A percentile compares a stretch with the other conserved stretches of the same genome.
Evolutionary conservation across 1,284 basidiomycete species (phyloP).

Genomic region (Stereum hirsutum): DNA sequence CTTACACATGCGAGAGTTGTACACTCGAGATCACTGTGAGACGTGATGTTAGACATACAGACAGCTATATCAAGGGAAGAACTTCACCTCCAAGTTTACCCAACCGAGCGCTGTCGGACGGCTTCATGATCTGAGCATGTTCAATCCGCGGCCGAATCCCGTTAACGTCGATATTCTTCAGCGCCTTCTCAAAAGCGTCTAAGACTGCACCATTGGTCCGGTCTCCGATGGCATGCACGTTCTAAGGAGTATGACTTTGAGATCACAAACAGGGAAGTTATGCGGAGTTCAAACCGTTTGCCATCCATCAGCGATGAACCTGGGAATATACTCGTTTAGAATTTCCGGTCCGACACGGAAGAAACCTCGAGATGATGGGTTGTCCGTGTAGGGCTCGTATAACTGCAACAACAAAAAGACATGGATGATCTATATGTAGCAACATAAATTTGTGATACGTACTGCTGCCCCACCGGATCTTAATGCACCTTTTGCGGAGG

Average conservation of each 20-base stretch:
- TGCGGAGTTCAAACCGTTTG: constrained; percentile 78
- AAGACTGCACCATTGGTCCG: constrained; percentile 80
- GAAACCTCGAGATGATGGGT: constrained; percentile 67
- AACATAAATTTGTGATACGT: constrained; percentile 17
- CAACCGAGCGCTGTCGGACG: constrained; percentile 64
- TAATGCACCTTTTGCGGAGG: constrained; percentile 76
- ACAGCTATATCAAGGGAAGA: constrained; percentile 6
- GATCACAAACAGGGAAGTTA: too few relatives aligned
- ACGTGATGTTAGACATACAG: too few relatives aligned
- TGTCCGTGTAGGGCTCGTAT: constrained; percentile 76
- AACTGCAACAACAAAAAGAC: constrained; percentile 35
- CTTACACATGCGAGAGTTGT: constrained; percentile 85
- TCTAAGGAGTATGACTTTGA: constrained; percentile 40
- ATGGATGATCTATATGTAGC: constrained; percentile 5
- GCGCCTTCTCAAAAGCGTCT: constrained; percentile 68
- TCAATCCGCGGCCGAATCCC: constrained; percentile 77
- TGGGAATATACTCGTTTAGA: constrained; percentile 57
- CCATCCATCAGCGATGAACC: constrained; percentile 71
- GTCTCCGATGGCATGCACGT: constrained; percentile 89
- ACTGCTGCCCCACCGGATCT: constrained; percentile 86
- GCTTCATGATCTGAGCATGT: constrained; percentile 81
- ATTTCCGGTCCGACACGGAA: constrained; percentile 63
- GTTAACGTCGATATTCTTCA: constrained; percentile 48
- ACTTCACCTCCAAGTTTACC: constrained; percentile 64
- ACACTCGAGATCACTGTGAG: constrained; percentile 63